phyloP scores from a whole-genome alignment of 139 green algal genomes.

The Haematococcus lacustris region DNA sequence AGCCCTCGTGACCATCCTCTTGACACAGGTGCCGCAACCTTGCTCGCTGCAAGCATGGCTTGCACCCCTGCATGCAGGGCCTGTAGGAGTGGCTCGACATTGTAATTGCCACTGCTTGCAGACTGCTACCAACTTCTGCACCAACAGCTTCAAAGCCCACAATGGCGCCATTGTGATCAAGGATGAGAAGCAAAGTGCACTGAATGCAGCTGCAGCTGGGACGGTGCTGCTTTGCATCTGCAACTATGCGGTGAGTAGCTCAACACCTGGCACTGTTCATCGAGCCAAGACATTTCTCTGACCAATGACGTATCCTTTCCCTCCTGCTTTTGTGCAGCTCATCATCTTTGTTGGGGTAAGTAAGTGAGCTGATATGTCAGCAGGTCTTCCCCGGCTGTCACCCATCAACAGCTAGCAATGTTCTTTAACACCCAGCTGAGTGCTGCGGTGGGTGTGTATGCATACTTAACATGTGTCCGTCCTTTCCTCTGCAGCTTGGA shows the following conservation, averaged over 20 bases:
- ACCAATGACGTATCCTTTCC: neutral
- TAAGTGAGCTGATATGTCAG: neutral
- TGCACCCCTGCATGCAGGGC: too few relatives aligned
- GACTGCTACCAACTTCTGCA: conserved; percentile 13
- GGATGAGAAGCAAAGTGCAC: conserved; percentile 8
- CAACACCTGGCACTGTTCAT: neutral
- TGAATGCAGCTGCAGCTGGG: conserved; percentile 18
- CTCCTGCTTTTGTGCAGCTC: neutral
- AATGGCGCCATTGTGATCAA: conserved; percentile 6
- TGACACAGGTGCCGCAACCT: conserved; percentile 12
- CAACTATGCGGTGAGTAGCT: conserved; percentile 13
- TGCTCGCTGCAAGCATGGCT: too few relatives aligned
- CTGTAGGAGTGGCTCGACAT: too few relatives aligned
- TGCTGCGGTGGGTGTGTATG: too few relatives aligned
- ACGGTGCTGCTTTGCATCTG: conserved; percentile 15
- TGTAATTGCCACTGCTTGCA: too few relatives aligned
- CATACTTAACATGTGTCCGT: too few relatives aligned
- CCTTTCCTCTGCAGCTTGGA: too few relatives aligned
- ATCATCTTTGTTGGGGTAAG: conserved; percentile 12
- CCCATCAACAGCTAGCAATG: too few relatives aligned
- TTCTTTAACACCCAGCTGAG: too few relatives aligned
- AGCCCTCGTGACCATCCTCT: conserved; percentile 11
- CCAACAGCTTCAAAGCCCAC: conserved; percentile 6
- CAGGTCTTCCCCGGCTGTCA: too few relatives aligned
- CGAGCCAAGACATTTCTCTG: neutral